Evolutionary conservation across 2,329 filamentous ascomycete species (phyloP), one percentile per base, ranked within the genome.

Genomic region (Macrophomina tecta): DNA sequence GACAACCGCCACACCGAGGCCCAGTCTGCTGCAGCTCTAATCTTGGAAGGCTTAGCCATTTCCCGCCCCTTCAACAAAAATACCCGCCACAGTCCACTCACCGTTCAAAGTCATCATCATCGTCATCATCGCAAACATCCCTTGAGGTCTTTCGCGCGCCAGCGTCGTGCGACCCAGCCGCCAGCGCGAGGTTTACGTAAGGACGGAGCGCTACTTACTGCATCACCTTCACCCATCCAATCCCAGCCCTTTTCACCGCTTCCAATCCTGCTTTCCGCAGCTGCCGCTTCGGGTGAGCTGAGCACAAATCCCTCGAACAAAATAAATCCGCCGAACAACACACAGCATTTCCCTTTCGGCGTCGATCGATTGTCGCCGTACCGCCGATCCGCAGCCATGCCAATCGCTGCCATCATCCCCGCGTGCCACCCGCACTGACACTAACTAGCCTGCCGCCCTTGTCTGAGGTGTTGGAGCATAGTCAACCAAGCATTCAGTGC

Each of bases 211-310:
- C 34, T 34, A 55, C 34, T 36, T 32, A 53, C 51, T 53, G 32
- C 12, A 52, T 23, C 28, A n/a, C 2, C 28, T 14, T 28, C 30
- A 12, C 28, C 28, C 12, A 28, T 14, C 32, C 51, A 32, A 30
- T 53, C 34, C 52, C 52, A 16, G 52, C 52, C 52, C 23, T 23
- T 23, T 23, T 40, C 51, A 38, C 36, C 32, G 12, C 52, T 28
- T 45, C 18, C 32, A 16, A 36, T 49, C 30, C 46, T 48, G 58
- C 58, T 62, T 23, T 62, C 58, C 58, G 58, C 58, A 62, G 58
- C 58, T 62, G 58, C 58, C 58, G 58, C 32, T 49, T 62, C 58
- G 58, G 58, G 58, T 30, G 58, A 62, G 58, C 58, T 62, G 45
- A 62, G 58, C 58, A 32, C 58, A 23, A 32, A 34, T 16, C 16